Evolutionary conservation across 345 rosid species (phyloP).

Genomic region (Populus deltoides): DNA sequence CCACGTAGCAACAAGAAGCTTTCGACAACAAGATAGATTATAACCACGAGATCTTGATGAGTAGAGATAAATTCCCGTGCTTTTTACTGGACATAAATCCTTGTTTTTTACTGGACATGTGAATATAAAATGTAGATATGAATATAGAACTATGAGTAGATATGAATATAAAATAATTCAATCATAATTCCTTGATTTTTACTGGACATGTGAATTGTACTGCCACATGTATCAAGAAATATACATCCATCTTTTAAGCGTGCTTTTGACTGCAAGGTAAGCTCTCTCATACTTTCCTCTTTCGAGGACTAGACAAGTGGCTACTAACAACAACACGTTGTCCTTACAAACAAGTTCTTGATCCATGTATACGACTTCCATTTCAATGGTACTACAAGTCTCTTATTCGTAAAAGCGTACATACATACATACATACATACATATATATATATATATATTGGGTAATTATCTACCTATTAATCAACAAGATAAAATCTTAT

Average conservation of each 20-base stretch:
- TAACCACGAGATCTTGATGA: neutral
- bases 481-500: too few relatives aligned
- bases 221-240: neutral
- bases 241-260: too few relatives aligned
- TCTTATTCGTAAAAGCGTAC: too few relatives aligned
- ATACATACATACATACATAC: too few relatives aligned
- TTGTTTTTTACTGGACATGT: too few relatives aligned
- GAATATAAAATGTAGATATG: too few relatives aligned
- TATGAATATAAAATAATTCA: neutral
- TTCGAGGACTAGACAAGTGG: neutral
- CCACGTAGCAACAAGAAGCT: neutral
- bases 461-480: too few relatives aligned
- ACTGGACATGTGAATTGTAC: neutral
- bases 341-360: neutral
- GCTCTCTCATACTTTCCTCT: neutral
- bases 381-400: too few relatives aligned
- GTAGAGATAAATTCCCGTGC: conserved; percentile 4
- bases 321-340: neutral
- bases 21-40: conserved; percentile 9
- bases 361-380: neutral
- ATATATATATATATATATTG: too few relatives aligned
- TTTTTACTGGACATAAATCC: too few relatives aligned
- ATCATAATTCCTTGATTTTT: neutral
- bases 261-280: too few relatives aligned
- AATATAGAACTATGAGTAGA: too few relatives aligned